A percentile compares a stretch with the other conserved stretches of the same genome.
These are phyloP conservation scores for Simplicillium sp. DNA, from an alignment of 2,329 filamentous ascomycete species.

Conservation along the genomic window DNA sequence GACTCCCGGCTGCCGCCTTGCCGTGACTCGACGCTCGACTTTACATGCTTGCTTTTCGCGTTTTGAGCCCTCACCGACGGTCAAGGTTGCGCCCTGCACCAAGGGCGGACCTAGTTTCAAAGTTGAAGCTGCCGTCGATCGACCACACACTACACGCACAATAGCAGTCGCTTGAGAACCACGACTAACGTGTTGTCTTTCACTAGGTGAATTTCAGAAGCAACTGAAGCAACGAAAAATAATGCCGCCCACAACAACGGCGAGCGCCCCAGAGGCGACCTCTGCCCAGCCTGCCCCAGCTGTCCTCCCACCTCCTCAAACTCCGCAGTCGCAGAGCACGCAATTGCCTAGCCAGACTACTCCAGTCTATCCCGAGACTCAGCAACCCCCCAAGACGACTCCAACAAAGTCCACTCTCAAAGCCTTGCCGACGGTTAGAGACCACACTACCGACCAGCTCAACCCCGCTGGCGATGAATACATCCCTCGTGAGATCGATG, in stretches of 20 bases:
- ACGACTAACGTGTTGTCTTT: no score
- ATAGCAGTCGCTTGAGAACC: no score
- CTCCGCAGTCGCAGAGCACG: constrained; percentile 40
- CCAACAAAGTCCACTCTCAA: constrained; percentile 81
- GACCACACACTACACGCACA: no score
- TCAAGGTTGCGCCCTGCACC: no score
- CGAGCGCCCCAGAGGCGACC: constrained; percentile 46
- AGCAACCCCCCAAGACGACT: constrained; percentile 65
- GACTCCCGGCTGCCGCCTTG: constrained; percentile 14
- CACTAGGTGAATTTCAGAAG: no score
- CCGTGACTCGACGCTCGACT: no score
- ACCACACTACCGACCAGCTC: constrained; percentile 95
- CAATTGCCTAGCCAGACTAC: constrained; percentile 32
- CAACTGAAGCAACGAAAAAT: constrained; percentile 47
- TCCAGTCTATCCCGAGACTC: constrained; percentile 22
- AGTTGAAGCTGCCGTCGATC: no score
- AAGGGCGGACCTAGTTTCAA: no score
- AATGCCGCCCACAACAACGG: constrained; percentile 48
- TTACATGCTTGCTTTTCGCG: no score
- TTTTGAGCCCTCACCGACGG: no score
- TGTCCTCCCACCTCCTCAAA: constrained; percentile 39
- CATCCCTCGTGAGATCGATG: constrained; percentile 84
- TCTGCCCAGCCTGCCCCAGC: constrained; percentile 39
- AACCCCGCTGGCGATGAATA: constrained; percentile 88
- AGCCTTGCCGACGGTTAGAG: constrained; percentile 86